Evolutionary conservation across 208 protist species (phyloP), one percentile per base, ranked within the genome.

Genomic region (Crithidia sp.): DNA sequence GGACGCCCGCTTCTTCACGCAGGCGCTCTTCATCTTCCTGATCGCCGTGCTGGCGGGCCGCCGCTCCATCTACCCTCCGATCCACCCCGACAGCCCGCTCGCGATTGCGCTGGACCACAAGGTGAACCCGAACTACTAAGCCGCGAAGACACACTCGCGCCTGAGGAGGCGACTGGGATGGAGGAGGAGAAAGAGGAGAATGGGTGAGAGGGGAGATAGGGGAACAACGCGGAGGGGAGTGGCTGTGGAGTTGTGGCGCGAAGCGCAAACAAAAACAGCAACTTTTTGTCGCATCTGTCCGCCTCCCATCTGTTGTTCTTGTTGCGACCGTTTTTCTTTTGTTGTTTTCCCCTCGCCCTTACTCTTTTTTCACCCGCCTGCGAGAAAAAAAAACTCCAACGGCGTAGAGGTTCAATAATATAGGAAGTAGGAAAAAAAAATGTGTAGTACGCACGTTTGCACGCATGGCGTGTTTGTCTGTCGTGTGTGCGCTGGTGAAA

Each of bases 81-180:
- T 96, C 53, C 74, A 81, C 40, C 92, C 92, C 0, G 82, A 89
- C 61, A 93, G 86, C 66, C 92, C 89, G 0, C 82, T 95, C 41
- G 86, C 82, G 4, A 19, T 90, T 37, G 88, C 83, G 41, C 79
- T 96, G 57, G 73, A 89, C 58, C 81, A 86, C 70, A 95, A 95
- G 85, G 75, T 84, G 50, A 96, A 96, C 78, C 92, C 92, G 28
- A 96, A 96, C 84, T 96, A 94, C 72, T 96, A 95, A 70, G 52
- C 13, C 13, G 47, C 41, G 43, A 47, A 14, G 28, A 28, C 28
- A 28, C 28, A 28, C 28, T 28, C 28, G 28, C 28, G 28, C 28
- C 28, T 28, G 28, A 28, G 28, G 28, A 28, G 28, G 28, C 28
- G 28, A 28, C 28, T 28, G 28, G 28, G 28, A 28, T 28, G 28